These are phyloP conservation scores for Porogramme epimiltina DNA, from an alignment of 1,284 basidiomycete species.

Conservation along the genomic window DNA sequence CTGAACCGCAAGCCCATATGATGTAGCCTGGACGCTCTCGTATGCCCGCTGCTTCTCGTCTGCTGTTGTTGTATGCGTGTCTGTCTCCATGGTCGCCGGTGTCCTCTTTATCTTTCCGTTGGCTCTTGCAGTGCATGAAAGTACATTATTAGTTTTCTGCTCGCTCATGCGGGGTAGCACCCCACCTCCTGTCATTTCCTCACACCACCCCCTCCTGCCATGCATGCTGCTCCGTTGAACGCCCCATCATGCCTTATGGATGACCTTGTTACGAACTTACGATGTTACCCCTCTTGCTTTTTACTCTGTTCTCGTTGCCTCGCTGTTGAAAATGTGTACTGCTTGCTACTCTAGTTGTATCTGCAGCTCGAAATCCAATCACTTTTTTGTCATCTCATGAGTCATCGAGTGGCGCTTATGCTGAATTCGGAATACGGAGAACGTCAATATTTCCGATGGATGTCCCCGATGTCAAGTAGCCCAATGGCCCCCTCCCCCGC, in stretches of 20 bases:
- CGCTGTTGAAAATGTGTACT: conserved; percentile 17
- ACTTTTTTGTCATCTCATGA: too few species aligned
- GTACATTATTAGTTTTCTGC: conserved; percentile 18
- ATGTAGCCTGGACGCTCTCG: conserved; percentile 1
- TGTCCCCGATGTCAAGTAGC: too few species aligned
- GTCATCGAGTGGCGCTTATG: too few species aligned
- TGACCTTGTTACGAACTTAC: conserved; percentile 20
- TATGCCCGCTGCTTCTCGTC: conserved; percentile 4
- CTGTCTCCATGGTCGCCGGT: not conserved
- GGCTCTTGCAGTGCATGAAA: conserved; percentile 20
- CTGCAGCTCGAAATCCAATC: conserved; percentile 15
- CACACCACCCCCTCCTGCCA: conserved; percentile 7
- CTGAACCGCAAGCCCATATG: conserved; percentile 61
- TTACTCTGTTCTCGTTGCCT: not conserved
- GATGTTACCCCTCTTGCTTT: conserved; percentile 10
- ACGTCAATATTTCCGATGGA: too few species aligned
- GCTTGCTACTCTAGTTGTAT: conserved; percentile 21
- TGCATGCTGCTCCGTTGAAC: conserved; percentile 17
- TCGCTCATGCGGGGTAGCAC: conserved; percentile 19
- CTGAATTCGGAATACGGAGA: too few species aligned
- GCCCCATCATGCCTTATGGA: conserved; percentile 15
- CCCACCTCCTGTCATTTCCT: conserved; percentile 1
- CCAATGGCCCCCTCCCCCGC: too few species aligned
- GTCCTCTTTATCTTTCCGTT: not conserved
- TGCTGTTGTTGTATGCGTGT: conserved; percentile 1